Conservation (phyloP, 2,329 filamentous ascomycete species). For the Ampelomyces quisqualis region DNA sequence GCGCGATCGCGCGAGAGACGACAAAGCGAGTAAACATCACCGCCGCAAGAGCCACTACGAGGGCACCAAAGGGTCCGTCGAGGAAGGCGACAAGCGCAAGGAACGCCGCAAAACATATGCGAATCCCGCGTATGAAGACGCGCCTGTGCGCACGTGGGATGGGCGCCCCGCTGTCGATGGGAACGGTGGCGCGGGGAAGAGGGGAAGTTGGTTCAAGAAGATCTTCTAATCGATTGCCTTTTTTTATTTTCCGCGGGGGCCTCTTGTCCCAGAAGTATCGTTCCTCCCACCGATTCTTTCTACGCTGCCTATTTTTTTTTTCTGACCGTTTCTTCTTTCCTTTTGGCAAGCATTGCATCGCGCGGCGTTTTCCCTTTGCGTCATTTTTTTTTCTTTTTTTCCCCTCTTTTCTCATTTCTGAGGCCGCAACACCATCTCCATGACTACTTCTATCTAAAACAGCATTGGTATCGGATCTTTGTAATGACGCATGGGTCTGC, state of each 20-base stretch:
- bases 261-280: no score
- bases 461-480: background rate
- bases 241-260: no score
- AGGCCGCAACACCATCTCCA: no score
- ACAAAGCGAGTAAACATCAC: conserved; percentile 32
- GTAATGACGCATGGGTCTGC: conserved; percentile 1
- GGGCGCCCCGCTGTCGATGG: conserved; percentile 41
- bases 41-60: conserved; percentile 32
- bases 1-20: conserved; percentile 26
- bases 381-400: background rate
- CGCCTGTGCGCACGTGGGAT: conserved; percentile 44
- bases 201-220: conserved; percentile 53
- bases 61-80: conserved; percentile 18
- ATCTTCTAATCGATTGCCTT: conserved; percentile 35
- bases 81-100: conserved; percentile 27
- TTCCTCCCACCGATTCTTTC: no score
- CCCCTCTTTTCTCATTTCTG: background rate
- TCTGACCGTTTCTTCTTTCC: no score
- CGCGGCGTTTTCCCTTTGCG: background rate
- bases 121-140: conserved; percentile 32
- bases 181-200: conserved; percentile 36
- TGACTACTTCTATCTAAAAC: background rate
- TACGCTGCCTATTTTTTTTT: no score
- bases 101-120: conserved; percentile 36
- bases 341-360: background rate